Evolutionary conservation across 1,284 basidiomycete species (phyloP).

Genomic region (Cutaneotrichosporon sp.): DNA sequence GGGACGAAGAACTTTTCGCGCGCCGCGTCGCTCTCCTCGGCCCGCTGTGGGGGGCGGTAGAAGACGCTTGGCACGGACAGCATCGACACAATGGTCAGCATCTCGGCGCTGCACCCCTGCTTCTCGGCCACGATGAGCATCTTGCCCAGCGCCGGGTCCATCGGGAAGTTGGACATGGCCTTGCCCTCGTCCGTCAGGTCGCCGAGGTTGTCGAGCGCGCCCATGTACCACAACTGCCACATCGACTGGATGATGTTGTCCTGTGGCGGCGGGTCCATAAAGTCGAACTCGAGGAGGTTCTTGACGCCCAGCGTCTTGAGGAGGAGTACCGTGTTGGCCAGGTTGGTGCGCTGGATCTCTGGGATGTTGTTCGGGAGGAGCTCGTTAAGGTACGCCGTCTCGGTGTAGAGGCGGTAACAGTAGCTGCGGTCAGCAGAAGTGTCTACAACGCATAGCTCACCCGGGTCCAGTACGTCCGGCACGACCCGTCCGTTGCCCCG

Average conservation of each 20-base stretch:
- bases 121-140: slow-evolving; percentile 97
- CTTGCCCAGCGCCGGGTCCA: slow-evolving; percentile 97
- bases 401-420: slow-evolving; percentile 96
- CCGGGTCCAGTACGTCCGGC: slow-evolving; percentile 95
- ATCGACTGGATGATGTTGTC: slow-evolving; percentile 95
- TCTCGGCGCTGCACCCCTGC: slow-evolving; percentile 88
- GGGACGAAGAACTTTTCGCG: slow-evolving; percentile 98
- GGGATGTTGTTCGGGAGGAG: slow-evolving; percentile 96
- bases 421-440: slow-evolving; percentile 54
- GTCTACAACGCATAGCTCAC: slow-evolving; percentile 52
- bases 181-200: slow-evolving; percentile 87
- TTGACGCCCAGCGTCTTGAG: slow-evolving; percentile 93
- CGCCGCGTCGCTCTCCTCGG: slow-evolving; percentile 95
- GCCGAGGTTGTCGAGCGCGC: slow-evolving; percentile 96
- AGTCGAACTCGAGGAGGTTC: slow-evolving; percentile 97
- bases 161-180: slow-evolving; percentile 98
- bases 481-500: slow-evolving; percentile 90
- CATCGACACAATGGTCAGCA: slow-evolving; percentile 99
- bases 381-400: slow-evolving; percentile 94
- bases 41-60: slow-evolving; percentile 90
- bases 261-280: slow-evolving; percentile 91
- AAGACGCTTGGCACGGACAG: slow-evolving; percentile 95
- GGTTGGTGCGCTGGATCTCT: slow-evolving; percentile 96
- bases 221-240: slow-evolving; percentile 99
- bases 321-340: slow-evolving; percentile 93